phyloP scores from a whole-genome alignment of 2,329 filamentous ascomycete genomes.

The Triangularia verruculosa region DNA sequence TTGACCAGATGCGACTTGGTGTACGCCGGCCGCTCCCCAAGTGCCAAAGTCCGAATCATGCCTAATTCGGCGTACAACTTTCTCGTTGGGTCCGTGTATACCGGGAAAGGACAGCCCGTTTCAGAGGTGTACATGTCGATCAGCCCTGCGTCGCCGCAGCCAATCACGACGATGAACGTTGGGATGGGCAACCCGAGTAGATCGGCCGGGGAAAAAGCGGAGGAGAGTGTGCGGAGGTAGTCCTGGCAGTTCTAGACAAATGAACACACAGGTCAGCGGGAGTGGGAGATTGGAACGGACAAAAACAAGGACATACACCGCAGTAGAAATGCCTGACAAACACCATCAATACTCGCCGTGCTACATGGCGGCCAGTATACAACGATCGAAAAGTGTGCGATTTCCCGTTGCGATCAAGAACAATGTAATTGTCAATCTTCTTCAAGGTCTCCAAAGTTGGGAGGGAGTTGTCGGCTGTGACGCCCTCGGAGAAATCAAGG shows the following conservation, averaged over 20 bases:
- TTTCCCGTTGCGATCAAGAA: conserved; percentile 62
- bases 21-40: conserved; percentile 63
- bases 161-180: conserved; percentile 67
- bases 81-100: conserved; percentile 71
- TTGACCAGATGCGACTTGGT: conserved; percentile 54
- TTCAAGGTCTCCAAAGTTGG: conserved; percentile 49
- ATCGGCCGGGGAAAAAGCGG: conserved; percentile 51
- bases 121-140: conserved; percentile 64
- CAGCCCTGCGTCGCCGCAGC: conserved; percentile 66
- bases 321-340: conserved; percentile 82
- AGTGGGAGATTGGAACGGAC: background rate
- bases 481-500: conserved; percentile 53
- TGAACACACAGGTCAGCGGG: background rate
- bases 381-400: conserved; percentile 60
- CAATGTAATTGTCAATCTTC: conserved; percentile 51
- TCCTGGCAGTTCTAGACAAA: conserved; percentile 68
- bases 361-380: conserved; percentile 53
- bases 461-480: conserved; percentile 54
- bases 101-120: conserved; percentile 66
- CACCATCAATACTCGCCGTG: conserved; percentile 62
- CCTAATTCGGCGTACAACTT: conserved; percentile 64
- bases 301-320: conserved; percentile 69
- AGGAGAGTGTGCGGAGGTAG: conserved; percentile 62
- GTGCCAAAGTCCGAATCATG: conserved; percentile 62
- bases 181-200: conserved; percentile 51